A percentile compares a stretch with the other conserved stretches of the same genome.
These are phyloP conservation scores for Diplodia seriata DNA, from an alignment of 2,329 filamentous ascomycete genomes.

Conservation along the genomic window DNA sequence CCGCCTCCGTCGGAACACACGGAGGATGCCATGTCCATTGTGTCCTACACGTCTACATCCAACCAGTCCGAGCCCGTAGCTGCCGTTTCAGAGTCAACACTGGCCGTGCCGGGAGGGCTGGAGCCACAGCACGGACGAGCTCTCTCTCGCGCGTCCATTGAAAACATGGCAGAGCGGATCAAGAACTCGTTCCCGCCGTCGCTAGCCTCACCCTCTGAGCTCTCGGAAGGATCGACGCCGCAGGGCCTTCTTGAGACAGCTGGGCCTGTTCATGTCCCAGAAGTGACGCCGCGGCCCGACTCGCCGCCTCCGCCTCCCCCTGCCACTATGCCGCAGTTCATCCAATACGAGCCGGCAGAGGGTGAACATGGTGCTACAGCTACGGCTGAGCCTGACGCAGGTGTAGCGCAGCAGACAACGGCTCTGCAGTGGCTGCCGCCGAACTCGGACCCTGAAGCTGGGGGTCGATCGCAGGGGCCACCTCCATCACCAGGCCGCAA, in stretches of 20 bases:
- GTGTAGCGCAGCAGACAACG: constrained; percentile 34
- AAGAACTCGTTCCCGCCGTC: constrained; percentile 24
- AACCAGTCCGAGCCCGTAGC: constrained; percentile 5
- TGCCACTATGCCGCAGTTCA: constrained; percentile 42
- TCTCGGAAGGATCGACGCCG: constrained; percentile 22
- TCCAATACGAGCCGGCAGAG: constrained; percentile 42
- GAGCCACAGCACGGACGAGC: constrained; percentile 13
- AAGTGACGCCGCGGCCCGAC: constrained; percentile 42
- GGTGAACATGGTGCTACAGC: constrained; percentile 33
- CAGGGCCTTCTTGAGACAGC: constrained; percentile 26
- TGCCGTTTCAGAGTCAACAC: constrained; percentile 3
- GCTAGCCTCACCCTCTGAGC: constrained; percentile 23
- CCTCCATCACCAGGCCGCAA: constrained; percentile 38
- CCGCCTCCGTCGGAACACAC: neutral
- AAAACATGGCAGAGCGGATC: constrained; percentile 30
- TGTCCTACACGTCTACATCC: constrained; percentile 17
- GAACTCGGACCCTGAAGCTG: constrained; percentile 39
- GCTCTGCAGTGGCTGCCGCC: constrained; percentile 46
- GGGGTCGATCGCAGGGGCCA: constrained; percentile 33
- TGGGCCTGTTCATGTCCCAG: constrained; percentile 35
- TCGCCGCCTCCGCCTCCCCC: constrained; percentile 47
- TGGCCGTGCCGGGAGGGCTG: neutral
- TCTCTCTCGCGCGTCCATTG: constrained; percentile 24
- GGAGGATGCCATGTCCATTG: constrained; percentile 22
- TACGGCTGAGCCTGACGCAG: constrained; percentile 5